These are phyloP conservation scores for Candida dendrica DNA, from an alignment of 805 yeast genomes.

Conservation along the genomic window DNA sequence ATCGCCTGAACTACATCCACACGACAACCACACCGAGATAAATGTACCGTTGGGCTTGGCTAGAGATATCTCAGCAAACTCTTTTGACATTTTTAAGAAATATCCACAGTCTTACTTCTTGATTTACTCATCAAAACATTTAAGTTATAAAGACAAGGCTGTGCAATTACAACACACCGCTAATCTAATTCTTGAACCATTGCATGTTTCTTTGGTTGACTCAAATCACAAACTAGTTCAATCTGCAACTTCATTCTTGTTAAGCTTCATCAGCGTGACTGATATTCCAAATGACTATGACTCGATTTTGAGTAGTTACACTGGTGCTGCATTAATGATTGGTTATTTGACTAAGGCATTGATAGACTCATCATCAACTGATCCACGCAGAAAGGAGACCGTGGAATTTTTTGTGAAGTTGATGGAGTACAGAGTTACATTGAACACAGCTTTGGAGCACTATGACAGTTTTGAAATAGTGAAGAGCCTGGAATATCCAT, in stretches of 20 bases:
- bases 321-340: slow-evolving; percentile 31
- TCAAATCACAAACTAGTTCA: slow-evolving; percentile 26
- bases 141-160: slow-evolving; percentile 3
- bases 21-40: neutral
- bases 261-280: slow-evolving; percentile 23
- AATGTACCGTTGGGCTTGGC: slow-evolving; percentile 8
- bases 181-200: slow-evolving; percentile 22
- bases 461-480: slow-evolving; percentile 18
- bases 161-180: slow-evolving; percentile 1
- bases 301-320: slow-evolving; percentile 26
- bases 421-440: slow-evolving; percentile 28
- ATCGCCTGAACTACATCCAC: neutral
- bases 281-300: slow-evolving; percentile 23
- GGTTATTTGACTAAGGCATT: slow-evolving; percentile 30
- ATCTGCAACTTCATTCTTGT: slow-evolving; percentile 29
- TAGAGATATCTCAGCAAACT: slow-evolving; percentile 22
- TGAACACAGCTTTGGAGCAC: slow-evolving; percentile 21
- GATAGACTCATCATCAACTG: slow-evolving; percentile 22
- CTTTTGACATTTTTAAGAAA: slow-evolving; percentile 23
- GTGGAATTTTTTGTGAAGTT: slow-evolving; percentile 32
- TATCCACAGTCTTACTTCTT: slow-evolving; percentile 27
- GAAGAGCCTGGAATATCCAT: slow-evolving; percentile 16
- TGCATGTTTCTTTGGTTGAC: slow-evolving; percentile 31
- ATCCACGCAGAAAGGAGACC: slow-evolving; percentile 25
- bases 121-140: slow-evolving; percentile 1